These are phyloP conservation scores for Pythium pyrilobum DNA, from an alignment of 352 stramenopile genomes.

Conservation along the genomic window DNA sequence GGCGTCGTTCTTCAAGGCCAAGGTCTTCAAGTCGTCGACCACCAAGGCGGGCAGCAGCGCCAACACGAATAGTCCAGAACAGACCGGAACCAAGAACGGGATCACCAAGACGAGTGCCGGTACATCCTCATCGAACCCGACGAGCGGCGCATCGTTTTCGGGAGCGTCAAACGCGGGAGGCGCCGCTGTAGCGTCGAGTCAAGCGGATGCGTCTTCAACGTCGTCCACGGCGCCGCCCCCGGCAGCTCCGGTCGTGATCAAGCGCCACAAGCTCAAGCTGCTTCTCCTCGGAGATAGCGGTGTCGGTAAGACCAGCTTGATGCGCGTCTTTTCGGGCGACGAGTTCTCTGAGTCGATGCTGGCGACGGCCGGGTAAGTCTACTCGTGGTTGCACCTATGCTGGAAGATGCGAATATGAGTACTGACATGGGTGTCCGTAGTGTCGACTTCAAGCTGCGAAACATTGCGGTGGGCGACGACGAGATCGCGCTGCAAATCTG, in stretches of 20 bases:
- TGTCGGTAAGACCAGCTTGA: conserved; percentile 91
- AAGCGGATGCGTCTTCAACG: conserved; percentile 19
- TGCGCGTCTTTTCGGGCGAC: conserved; percentile 91
- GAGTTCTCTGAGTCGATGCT: conserved; percentile 89
- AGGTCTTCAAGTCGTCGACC: conserved; percentile 51
- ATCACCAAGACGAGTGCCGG: neutral
- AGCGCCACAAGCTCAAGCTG: conserved; percentile 87
- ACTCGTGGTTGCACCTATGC: neutral
- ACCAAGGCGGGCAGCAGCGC: neutral
- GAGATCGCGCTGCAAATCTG: conserved; percentile 91
- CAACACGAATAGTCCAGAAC: neutral
- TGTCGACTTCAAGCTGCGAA: conserved; percentile 92
- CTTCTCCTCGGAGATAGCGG: conserved; percentile 88
- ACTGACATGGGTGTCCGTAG: conserved; percentile 20
- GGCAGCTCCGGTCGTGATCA: conserved; percentile 41
- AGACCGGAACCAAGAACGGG: neutral
- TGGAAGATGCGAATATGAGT: neutral
- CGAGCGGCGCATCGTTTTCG: neutral
- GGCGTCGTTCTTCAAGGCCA: conserved; percentile 72
- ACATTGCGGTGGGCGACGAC: conserved; percentile 79
- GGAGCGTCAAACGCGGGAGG: neutral
- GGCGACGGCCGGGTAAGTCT: conserved; percentile 84
- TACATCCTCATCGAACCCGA: neutral
- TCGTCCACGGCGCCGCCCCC: conserved; percentile 3
- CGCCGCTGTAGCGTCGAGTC: neutral